Evolutionary conservation across 2,329 filamentous ascomycete species (phyloP).

Genomic region (Mycosphaerelloides madeirae): DNA sequence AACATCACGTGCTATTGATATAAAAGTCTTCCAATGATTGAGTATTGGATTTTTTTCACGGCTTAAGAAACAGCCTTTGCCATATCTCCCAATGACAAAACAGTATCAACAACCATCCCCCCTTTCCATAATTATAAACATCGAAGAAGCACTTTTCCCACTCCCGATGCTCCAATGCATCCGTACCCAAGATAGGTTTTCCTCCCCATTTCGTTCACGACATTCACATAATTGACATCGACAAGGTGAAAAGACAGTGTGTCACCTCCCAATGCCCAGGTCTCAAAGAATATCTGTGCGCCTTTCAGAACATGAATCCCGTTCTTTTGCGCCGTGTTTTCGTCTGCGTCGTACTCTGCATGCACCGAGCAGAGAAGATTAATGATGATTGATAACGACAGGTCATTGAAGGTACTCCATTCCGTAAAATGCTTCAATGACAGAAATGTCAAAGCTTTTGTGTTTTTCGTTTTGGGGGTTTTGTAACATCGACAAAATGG

Average conservation of each 20-base stretch:
- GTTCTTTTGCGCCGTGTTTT: too few species aligned
- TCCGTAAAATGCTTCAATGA: not conserved
- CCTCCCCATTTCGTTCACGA: too few species aligned
- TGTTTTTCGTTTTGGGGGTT: too few species aligned
- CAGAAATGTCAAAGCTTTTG: not conserved
- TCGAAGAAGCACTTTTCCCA: not conserved
- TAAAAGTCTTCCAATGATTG: too few species aligned
- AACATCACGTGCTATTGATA: too few species aligned
- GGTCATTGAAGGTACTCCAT: not conserved
- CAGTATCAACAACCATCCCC: not conserved
- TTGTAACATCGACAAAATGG: not conserved
- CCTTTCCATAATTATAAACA: not conserved
- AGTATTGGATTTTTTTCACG: not conserved
- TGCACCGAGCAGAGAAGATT: not conserved
- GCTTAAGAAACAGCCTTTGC: conserved; percentile 13
- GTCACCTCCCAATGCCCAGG: too few species aligned
- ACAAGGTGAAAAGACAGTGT: too few species aligned
- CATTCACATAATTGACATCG: too few species aligned
- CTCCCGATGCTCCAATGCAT: not conserved
- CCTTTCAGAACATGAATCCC: too few species aligned
- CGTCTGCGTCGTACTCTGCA: too few species aligned
- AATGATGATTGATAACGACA: not conserved
- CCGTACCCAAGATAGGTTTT: not conserved
- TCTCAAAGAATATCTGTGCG: too few species aligned
- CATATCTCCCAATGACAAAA: conserved; percentile 9